Conservation (phyloP, 1,284 basidiomycete species). For the Irpex sp. region DNA sequence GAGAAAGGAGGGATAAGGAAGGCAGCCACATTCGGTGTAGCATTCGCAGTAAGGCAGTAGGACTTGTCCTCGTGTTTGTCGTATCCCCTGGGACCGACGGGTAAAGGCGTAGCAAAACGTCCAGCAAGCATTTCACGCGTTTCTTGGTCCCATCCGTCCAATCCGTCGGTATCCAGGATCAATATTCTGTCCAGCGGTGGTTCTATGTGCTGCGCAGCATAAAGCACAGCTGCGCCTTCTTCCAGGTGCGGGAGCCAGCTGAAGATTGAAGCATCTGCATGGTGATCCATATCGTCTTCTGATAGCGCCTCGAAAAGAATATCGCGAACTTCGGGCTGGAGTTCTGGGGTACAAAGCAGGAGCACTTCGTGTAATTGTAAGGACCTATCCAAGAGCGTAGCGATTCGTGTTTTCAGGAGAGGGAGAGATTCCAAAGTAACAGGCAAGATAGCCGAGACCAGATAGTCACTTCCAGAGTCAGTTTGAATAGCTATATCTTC, state of each 20-base stretch:
- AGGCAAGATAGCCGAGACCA: slow-evolving; percentile 47
- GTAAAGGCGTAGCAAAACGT: slow-evolving; percentile 24
- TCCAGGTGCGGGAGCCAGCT: slow-evolving; percentile 30
- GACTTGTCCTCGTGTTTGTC: slow-evolving; percentile 20
- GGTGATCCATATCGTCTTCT: slow-evolving; percentile 23
- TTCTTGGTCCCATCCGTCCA: slow-evolving; percentile 28
- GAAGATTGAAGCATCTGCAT: slow-evolving; percentile 40
- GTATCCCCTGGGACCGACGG: slow-evolving; percentile 44
- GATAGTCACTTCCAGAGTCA: neutral
- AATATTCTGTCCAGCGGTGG: slow-evolving; percentile 43
- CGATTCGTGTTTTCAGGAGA: slow-evolving; percentile 30
- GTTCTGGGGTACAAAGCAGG: slow-evolving; percentile 40
- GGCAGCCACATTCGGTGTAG: slow-evolving; percentile 32
- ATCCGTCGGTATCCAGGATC: slow-evolving; percentile 43
- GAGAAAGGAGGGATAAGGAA: slow-evolving; percentile 60
- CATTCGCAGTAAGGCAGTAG: slow-evolving; percentile 28
- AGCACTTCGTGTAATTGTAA: slow-evolving; percentile 40
- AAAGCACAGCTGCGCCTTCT: slow-evolving; percentile 30
- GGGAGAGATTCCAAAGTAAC: slow-evolving; percentile 32
- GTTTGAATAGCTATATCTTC: neutral
- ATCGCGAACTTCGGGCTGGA: slow-evolving; percentile 32
- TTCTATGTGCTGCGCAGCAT: slow-evolving; percentile 32
- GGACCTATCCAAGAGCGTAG: slow-evolving; percentile 32
- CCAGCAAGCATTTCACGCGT: slow-evolving; percentile 31
- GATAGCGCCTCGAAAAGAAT: slow-evolving; percentile 31